These are phyloP conservation scores for Phytopythium mirpurense DNA, from an alignment of 352 stramenopile species.

Conservation along the genomic window DNA sequence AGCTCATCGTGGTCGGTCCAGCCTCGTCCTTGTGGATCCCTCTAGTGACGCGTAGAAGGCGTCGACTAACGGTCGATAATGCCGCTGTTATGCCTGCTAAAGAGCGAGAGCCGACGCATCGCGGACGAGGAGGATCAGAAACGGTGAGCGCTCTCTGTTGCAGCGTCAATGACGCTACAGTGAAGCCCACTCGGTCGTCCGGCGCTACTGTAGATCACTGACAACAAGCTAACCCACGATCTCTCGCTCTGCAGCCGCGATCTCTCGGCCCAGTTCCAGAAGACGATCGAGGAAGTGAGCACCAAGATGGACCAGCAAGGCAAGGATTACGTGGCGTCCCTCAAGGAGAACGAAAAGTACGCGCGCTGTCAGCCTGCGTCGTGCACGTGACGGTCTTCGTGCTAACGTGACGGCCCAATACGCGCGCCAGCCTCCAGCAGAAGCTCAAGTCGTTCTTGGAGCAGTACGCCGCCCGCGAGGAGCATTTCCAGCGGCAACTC, in stretches of 20 bases:
- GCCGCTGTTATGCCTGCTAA: background rate
- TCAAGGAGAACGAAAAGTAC: constrained; percentile 84
- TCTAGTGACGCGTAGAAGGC: no score
- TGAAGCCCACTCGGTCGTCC: no score
- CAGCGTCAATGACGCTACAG: background rate
- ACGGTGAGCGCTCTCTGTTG: constrained; percentile 24
- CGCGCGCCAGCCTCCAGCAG: constrained; percentile 54
- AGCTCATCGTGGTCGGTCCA: constrained; percentile 60
- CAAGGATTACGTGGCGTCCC: constrained; percentile 76
- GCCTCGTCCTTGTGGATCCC: background rate
- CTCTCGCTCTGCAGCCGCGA: constrained; percentile 57
- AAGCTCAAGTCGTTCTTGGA: constrained; percentile 83
- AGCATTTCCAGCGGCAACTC: constrained; percentile 80
- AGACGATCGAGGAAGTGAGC: constrained; percentile 85
- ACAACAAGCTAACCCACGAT: no score
- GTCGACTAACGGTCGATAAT: no score
- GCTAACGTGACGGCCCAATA: no score
- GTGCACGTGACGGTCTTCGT: no score
- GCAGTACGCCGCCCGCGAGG: constrained; percentile 72
- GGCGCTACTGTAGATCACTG: no score
- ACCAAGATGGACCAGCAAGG: constrained; percentile 86
- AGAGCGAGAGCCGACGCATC: constrained; percentile 75
- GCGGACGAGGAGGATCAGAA: constrained; percentile 83
- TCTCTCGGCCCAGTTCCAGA: constrained; percentile 76
- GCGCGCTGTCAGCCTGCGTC: no score